Evolutionary conservation across 2,329 filamentous ascomycete species (phyloP).

Genomic region (Fusarium sp.): DNA sequence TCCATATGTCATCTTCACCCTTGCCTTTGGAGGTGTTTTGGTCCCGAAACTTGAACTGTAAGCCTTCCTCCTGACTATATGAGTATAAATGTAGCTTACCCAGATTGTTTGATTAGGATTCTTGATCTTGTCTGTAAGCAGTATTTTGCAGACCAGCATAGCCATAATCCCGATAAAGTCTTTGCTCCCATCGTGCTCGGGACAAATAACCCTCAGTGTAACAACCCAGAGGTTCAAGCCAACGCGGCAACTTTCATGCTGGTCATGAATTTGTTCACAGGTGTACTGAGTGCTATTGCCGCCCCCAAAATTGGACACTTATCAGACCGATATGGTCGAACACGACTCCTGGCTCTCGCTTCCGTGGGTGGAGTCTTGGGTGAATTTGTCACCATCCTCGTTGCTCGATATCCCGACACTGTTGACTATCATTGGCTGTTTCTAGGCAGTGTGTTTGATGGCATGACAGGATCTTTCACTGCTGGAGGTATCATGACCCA

Average conservation of each 20-base stretch:
- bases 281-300: conserved; percentile 82
- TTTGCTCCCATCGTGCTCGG: conserved; percentile 76
- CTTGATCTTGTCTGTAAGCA: conserved; percentile 85
- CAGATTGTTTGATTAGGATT: conserved; percentile 64
- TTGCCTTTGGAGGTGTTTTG: conserved; percentile 87
- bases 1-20: conserved; percentile 83
- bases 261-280: conserved; percentile 79
- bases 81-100: conserved; percentile 28
- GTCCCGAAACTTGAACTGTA: conserved; percentile 89
- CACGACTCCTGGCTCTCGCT: conserved; percentile 77
- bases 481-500: conserved; percentile 81
- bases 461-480: conserved; percentile 89
- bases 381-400: conserved; percentile 83
- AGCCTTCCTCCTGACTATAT: conserved; percentile 43
- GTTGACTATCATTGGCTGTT: conserved; percentile 85
- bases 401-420: conserved; percentile 78
- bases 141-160: conserved; percentile 79
- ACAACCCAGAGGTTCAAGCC: conserved; percentile 81
- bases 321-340: conserved; percentile 89
- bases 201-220: conserved; percentile 82
- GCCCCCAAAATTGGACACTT: conserved; percentile 86
- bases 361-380: conserved; percentile 79
- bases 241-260: conserved; percentile 83
- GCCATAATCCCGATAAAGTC: conserved; percentile 69
- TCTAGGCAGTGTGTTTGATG: conserved; percentile 82